Evolutionary conservation across 768 basidiomycete species (phyloP).

Genomic region (Trametes cingulata): DNA sequence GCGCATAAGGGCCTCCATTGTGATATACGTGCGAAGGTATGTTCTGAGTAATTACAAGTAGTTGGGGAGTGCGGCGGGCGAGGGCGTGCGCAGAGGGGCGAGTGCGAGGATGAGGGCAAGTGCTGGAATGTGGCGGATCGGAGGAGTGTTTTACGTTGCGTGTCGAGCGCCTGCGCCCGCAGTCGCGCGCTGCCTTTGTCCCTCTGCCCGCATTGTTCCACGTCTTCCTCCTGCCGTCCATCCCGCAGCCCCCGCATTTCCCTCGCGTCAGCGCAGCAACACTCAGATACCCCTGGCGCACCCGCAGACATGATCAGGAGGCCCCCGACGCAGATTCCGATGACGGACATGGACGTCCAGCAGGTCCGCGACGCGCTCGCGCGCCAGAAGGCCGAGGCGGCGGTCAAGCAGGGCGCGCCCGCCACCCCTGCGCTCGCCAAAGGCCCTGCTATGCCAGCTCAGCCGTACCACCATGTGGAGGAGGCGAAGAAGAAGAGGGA

Average conservation of each 20-base stretch:
- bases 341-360: constrained; percentile 78
- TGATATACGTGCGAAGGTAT: neutral
- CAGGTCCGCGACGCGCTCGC: constrained; percentile 66
- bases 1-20: constrained; percentile 69
- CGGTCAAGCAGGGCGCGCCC: constrained; percentile 7
- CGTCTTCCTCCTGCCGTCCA: constrained; percentile 3
- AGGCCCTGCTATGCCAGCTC: constrained; percentile 8
- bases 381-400: constrained; percentile 29
- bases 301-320: constrained; percentile 67
- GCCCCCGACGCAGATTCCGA: constrained; percentile 71
- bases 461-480: constrained; percentile 33
- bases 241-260: constrained; percentile 1
- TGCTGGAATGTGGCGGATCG: constrained; percentile 2
- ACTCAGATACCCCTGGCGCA: constrained; percentile 23
- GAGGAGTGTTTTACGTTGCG: constrained; percentile 17
- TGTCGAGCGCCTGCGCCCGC: constrained; percentile 16
- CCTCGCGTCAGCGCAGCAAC: neutral
- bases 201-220: constrained; percentile 21
- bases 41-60: neutral
- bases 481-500: constrained; percentile 38
- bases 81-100: neutral
- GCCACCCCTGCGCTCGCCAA: constrained; percentile 10
- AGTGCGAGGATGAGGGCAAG: constrained; percentile 11
- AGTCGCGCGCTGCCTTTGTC: constrained; percentile 12
- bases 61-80: neutral